Evolutionary conservation across 495 filamentous ascomycete species (phyloP).

Genomic region (Penicillium daleae): DNA sequence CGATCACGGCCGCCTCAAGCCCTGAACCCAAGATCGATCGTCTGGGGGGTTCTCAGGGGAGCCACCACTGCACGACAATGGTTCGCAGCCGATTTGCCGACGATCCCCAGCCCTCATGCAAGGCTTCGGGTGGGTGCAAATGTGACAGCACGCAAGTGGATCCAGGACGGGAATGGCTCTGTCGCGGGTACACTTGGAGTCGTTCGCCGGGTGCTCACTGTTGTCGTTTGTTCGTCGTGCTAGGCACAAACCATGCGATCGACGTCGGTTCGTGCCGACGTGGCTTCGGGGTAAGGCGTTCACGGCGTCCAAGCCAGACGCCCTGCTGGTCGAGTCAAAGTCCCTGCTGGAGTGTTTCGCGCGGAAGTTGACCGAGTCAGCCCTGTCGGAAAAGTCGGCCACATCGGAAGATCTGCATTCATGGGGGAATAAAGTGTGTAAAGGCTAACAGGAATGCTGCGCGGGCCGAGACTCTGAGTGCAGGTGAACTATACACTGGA

Average conservation of each 20-base stretch:
- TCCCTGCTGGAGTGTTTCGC: not conserved
- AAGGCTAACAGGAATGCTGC: not conserved
- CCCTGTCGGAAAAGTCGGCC: not conserved
- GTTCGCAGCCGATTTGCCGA: constrained; percentile 28
- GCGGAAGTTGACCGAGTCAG: not conserved
- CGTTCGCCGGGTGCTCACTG: no score
- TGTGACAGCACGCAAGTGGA: constrained; percentile 34
- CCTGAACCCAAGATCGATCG: not conserved
- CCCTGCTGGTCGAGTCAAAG: not conserved
- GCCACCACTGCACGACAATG: constrained; percentile 9
- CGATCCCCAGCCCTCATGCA: constrained; percentile 26
- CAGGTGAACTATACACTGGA: not conserved
- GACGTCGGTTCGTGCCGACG: constrained; percentile 33
- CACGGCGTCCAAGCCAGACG: constrained; percentile 2
- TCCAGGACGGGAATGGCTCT: constrained; percentile 18
- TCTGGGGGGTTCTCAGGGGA: not conserved
- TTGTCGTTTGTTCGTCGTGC: not conserved
- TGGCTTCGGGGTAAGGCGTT: constrained; percentile 32
- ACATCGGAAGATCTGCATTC: constrained; percentile 23
- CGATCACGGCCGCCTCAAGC: constrained; percentile 12
- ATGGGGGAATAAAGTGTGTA: constrained; percentile 8
- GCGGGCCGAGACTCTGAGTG: not conserved
- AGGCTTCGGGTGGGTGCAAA: constrained; percentile 22
- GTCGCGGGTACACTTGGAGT: not conserved
- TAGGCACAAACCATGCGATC: constrained; percentile 30